phyloP scores from a whole-genome alignment of 768 basidiomycete genomes.

The Phylloporus arenicola region DNA sequence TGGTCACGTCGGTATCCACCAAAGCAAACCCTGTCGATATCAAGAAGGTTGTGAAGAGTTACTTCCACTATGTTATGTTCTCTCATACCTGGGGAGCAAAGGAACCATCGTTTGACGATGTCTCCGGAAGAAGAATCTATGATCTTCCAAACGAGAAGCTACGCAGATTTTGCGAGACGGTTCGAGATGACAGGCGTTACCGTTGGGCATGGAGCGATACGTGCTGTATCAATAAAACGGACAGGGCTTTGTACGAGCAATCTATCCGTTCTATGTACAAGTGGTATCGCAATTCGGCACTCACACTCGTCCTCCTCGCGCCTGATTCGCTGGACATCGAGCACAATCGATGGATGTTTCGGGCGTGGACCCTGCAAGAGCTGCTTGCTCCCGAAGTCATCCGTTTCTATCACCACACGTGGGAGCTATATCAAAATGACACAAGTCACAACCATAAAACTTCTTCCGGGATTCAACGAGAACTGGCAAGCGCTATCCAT shows the following conservation, averaged over 20 bases:
- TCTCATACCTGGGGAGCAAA: conserved; percentile 14
- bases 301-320: conserved; percentile 12
- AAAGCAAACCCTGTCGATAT: not conserved
- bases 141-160: conserved; percentile 6
- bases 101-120: conserved; percentile 7
- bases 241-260: not conserved
- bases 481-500: not conserved
- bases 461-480: not conserved
- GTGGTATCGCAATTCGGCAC: conserved; percentile 9
- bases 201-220: conserved; percentile 13
- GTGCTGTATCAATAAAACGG: too few species aligned
- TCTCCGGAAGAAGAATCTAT: not conserved
- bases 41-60: not conserved
- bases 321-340: not conserved
- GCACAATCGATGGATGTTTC: conserved; percentile 13
- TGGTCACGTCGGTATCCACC: conserved; percentile 4
- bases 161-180: conserved; percentile 4
- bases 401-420: conserved; percentile 8
- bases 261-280: conserved; percentile 13
- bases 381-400: conserved; percentile 9
- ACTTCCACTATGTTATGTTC: conserved; percentile 15
- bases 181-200: not conserved
- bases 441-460: conserved; percentile 4
- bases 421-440: conserved; percentile 2
- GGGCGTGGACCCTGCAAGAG: conserved; percentile 14